phyloP scores from a whole-genome alignment of 1,139 yeast genomes.

The Diutina rugosa region DNA sequence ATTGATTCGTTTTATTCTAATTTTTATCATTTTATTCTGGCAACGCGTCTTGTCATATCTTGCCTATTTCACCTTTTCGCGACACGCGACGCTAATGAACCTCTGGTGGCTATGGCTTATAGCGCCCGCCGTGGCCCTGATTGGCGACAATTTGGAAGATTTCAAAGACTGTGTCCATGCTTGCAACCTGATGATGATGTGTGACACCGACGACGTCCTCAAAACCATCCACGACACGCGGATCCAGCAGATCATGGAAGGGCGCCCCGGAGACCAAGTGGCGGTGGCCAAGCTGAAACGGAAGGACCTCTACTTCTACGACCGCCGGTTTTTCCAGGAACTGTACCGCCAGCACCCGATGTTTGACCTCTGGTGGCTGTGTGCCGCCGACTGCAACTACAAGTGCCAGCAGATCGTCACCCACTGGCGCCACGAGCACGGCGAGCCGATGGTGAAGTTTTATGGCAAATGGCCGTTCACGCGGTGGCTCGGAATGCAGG shows the following conservation, averaged over 20 bases:
- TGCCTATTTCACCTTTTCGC: background rate
- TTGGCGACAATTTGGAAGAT: background rate
- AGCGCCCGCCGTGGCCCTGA: background rate
- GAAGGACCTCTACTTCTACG: background rate
- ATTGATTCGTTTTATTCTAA: too few relatives aligned
- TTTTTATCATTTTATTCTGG: too few relatives aligned
- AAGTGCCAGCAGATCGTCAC: conserved; percentile 29
- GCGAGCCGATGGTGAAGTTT: conserved; percentile 23
- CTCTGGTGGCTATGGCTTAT: background rate
- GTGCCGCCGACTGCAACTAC: conserved; percentile 27
- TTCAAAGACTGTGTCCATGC: background rate
- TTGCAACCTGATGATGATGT: background rate
- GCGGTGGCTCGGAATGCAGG: conserved; percentile 26
- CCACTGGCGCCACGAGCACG: conserved; percentile 9
- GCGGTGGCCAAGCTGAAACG: background rate
- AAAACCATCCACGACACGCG: conserved; percentile 1
- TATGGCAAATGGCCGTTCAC: conserved; percentile 36
- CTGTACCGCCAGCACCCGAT: background rate
- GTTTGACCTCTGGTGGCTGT: conserved; percentile 16
- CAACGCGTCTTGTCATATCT: too few relatives aligned
- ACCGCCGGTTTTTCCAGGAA: background rate
- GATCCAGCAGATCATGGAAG: conserved; percentile 1
- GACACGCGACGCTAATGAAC: background rate
- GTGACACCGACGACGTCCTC: background rate
- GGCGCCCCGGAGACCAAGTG: background rate